phyloP scores from a whole-genome alignment of 1,139 yeast genomes.

The Kurtzmaniella natalensis region DNA sequence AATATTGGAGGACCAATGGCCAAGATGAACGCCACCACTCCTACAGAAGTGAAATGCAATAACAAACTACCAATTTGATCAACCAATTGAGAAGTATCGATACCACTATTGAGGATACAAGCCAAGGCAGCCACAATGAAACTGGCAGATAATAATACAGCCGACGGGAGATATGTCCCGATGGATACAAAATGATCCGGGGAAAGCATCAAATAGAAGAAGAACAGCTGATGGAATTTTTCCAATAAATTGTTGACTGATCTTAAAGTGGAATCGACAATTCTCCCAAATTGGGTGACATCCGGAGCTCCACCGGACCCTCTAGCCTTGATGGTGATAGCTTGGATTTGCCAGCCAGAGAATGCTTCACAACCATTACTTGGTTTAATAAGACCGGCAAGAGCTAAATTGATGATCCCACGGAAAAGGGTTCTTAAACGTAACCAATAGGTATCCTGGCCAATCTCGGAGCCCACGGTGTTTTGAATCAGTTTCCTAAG shows the following conservation, averaged over 20 bases:
- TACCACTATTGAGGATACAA: conserved; percentile 45
- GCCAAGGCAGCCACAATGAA: conserved; percentile 71
- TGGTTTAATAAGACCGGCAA: conserved; percentile 59
- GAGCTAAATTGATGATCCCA: conserved; percentile 65
- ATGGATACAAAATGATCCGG: conserved; percentile 84
- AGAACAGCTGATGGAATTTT: conserved; percentile 95
- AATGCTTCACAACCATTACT: conserved; percentile 82
- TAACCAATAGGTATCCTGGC: conserved; percentile 43
- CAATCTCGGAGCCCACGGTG: conserved; percentile 42
- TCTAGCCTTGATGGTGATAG: conserved; percentile 71
- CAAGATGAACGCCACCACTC: conserved; percentile 25
- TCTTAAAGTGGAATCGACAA: conserved; percentile 81
- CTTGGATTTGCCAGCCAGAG: conserved; percentile 95
- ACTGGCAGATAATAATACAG: conserved; percentile 65
- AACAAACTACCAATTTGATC: conserved; percentile 23
- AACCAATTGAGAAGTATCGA: conserved; percentile 20
- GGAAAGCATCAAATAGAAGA: conserved; percentile 80
- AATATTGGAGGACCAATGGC: conserved; percentile 26
- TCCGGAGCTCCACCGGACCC: conserved; percentile 60
- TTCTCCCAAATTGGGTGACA: conserved; percentile 87
- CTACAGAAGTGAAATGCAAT: conserved; percentile 31
- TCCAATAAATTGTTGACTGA: conserved; percentile 90
- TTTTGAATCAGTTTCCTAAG: conserved; percentile 67
- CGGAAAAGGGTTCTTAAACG: conserved; percentile 57
- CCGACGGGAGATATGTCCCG: conserved; percentile 89